Percentiles rank a stretch among this genome's conserved stretches.
Conservation (phyloP, 2,329 filamentous ascomycete species). For the Trichophyton mentagrophytes region DNA sequence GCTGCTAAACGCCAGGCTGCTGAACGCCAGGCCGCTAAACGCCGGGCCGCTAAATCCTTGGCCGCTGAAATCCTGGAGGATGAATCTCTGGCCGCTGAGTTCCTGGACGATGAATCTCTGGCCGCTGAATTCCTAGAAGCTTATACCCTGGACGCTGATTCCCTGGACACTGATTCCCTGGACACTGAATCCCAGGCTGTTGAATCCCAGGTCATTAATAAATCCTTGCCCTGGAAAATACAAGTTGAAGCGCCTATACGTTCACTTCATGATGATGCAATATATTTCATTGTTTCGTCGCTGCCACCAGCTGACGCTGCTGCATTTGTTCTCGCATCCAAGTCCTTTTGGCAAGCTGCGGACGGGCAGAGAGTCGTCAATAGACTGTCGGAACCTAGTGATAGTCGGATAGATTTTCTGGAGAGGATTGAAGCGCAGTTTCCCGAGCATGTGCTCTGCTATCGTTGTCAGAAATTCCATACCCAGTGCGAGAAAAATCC, state of each 20-base stretch:
- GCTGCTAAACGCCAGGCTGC: too few relatives aligned
- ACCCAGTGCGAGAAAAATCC: background rate
- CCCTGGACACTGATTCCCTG: too few relatives aligned
- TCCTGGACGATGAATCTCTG: too few relatives aligned
- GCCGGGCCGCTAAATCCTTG: too few relatives aligned
- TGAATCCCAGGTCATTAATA: constrained; percentile 10
- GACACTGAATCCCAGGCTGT: too few relatives aligned
- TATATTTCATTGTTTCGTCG: background rate
- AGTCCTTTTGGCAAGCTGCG: background rate
- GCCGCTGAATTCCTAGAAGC: too few relatives aligned
- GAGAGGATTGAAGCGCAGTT: background rate
- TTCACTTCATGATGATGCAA: background rate
- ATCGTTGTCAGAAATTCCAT: background rate
- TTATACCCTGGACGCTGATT: too few relatives aligned
- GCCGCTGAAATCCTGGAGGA: too few relatives aligned
- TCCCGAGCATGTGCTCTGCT: background rate
- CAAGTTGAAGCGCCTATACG: background rate
- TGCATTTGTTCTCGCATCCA: background rate
- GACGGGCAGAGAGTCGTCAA: background rate
- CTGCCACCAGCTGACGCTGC: background rate
- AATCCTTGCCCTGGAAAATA: background rate
- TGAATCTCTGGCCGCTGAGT: too few relatives aligned
- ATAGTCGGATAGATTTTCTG: background rate
- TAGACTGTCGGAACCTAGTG: background rate
- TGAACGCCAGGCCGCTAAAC: too few relatives aligned